phyloP scores from a whole-genome alignment of 148 eudicot genomes.

The Chenopodium suecicum region DNA sequence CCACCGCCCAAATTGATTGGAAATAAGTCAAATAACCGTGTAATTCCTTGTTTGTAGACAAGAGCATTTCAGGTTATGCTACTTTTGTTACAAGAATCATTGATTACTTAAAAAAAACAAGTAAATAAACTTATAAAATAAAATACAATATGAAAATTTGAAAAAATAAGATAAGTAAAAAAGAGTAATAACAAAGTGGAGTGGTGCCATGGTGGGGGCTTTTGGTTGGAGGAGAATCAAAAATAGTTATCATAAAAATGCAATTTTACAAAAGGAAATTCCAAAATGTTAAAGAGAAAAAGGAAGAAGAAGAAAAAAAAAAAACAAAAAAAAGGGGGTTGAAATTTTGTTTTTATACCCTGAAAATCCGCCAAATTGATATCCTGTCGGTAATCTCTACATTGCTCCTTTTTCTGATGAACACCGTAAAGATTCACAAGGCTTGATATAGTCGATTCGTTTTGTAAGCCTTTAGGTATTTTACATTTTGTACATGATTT shows the following conservation, averaged over 20 bases:
- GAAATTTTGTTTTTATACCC: constrained; percentile 18
- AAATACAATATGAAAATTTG: constrained; percentile 8
- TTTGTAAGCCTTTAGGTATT: neutral
- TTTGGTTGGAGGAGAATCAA: constrained; percentile 10
- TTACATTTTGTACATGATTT: neutral
- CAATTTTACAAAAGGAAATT: constrained; percentile 23
- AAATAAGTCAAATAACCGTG: neutral
- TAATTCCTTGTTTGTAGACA: neutral
- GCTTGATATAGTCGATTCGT: neutral
- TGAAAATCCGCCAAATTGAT: constrained; percentile 29
- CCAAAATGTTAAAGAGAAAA: constrained; percentile 10
- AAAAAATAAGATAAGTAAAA: neutral
- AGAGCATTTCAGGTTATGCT: neutral
- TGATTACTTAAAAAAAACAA: too few relatives aligned
- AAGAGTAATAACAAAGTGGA: neutral
- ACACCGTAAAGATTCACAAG: neutral
- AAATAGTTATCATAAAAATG: constrained; percentile 1
- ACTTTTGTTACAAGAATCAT: neutral
- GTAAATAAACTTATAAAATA: too few relatives aligned
- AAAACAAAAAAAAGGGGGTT: neutral
- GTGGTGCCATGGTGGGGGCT: neutral
- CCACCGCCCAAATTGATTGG: too few relatives aligned
- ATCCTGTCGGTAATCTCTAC: constrained; percentile 24
- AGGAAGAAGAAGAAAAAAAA: neutral
- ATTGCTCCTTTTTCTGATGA: neutral